These are phyloP conservation scores for Rhodotorula diobovata DNA, from an alignment of 768 basidiomycete genomes.

Conservation along the genomic window DNA sequence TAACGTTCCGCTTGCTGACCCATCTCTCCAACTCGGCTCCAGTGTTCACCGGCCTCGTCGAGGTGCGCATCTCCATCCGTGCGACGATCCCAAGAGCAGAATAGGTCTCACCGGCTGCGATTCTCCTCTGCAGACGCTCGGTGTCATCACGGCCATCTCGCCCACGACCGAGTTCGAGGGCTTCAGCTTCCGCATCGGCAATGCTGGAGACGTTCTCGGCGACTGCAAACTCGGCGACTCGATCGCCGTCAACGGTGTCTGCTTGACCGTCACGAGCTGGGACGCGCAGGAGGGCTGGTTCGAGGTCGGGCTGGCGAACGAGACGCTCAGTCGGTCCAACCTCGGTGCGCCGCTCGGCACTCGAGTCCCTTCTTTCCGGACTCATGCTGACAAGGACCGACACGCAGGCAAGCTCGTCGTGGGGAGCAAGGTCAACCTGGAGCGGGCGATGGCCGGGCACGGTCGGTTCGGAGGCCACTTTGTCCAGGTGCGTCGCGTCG, in stretches of 20 bases:
- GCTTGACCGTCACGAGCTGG: constrained; percentile 87
- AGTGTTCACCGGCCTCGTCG: constrained; percentile 45
- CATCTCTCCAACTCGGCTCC: background rate
- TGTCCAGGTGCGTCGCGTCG: constrained; percentile 66
- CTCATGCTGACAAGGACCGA: too few species aligned
- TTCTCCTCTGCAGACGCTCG: constrained; percentile 61
- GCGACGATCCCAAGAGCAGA: too few species aligned
- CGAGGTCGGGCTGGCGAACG: constrained; percentile 90
- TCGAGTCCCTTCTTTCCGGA: background rate
- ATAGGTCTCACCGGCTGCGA: background rate
- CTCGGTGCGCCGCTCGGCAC: constrained; percentile 57
- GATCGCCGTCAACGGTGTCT: constrained; percentile 77
- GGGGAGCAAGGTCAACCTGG: constrained; percentile 80
- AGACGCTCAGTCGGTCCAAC: constrained; percentile 85
- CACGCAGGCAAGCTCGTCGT: constrained; percentile 69
- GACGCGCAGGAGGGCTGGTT: constrained; percentile 60
- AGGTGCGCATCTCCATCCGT: constrained; percentile 27
- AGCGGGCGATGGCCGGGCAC: constrained; percentile 89
- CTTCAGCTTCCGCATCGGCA: constrained; percentile 71
- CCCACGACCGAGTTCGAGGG: constrained; percentile 61
- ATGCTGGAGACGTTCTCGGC: constrained; percentile 66
- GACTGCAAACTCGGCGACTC: constrained; percentile 94
- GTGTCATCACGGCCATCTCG: constrained; percentile 63
- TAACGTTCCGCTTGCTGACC: constrained; percentile 2
- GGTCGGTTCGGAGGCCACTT: constrained; percentile 93